Evolutionary conservation across 495 filamentous ascomycete species (phyloP).

Genomic region (Penicillium steckii): DNA sequence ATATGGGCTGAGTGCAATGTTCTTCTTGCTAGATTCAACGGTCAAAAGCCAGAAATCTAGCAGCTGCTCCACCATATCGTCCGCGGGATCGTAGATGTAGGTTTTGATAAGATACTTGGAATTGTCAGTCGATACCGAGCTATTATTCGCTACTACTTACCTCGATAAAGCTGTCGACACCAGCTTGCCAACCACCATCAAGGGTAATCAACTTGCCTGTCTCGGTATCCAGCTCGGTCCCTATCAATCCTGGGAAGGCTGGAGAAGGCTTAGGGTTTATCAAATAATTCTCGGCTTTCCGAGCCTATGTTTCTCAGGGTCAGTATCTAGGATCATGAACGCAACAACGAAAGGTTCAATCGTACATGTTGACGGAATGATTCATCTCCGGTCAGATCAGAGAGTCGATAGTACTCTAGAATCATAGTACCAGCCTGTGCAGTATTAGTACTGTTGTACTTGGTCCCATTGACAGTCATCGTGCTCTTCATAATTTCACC

Average conservation of each 20-base stretch:
- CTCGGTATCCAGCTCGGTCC: slow-evolving; percentile 19
- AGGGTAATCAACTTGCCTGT: slow-evolving; percentile 22
- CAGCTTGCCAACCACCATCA: slow-evolving; percentile 22
- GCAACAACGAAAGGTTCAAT: background rate
- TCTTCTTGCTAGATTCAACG: slow-evolving; percentile 63
- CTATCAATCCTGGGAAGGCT: slow-evolving; percentile 16
- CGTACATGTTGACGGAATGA: slow-evolving; percentile 22
- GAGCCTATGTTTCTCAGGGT: slow-evolving; percentile 7
- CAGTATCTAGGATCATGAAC: background rate
- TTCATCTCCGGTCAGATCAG: slow-evolving; percentile 23
- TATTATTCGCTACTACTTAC: background rate
- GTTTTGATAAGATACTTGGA: slow-evolving; percentile 76
- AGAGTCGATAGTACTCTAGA: slow-evolving; percentile 22
- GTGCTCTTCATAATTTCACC: slow-evolving; percentile 11
- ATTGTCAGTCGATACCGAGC: background rate
- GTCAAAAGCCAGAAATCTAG: slow-evolving; percentile 66
- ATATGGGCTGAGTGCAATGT: slow-evolving; percentile 62
- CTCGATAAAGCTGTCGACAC: slow-evolving; percentile 24
- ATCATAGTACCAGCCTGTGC: slow-evolving; percentile 24
- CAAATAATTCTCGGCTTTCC: slow-evolving; percentile 16
- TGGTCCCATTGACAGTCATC: slow-evolving; percentile 14
- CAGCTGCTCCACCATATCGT: slow-evolving; percentile 51
- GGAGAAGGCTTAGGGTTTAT: slow-evolving; percentile 19
- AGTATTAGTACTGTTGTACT: slow-evolving; percentile 23
- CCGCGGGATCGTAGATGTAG: slow-evolving; percentile 62